phyloP scores from a whole-genome alignment of 192 early-diverging fungal genomes.

The Rhizophagus clarus region DNA sequence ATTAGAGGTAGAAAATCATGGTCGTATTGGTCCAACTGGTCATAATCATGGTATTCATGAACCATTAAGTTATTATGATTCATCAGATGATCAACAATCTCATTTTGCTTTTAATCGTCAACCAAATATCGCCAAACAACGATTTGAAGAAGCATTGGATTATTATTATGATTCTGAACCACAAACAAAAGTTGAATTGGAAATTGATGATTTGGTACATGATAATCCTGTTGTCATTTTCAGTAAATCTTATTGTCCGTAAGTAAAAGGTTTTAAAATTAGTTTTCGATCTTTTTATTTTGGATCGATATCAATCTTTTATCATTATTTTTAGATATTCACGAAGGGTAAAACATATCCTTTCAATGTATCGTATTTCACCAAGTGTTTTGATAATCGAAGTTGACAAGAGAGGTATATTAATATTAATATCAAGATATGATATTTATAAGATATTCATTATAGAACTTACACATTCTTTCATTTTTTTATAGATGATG shows the following conservation, averaged over 20 bases:
- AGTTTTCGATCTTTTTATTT: background rate
- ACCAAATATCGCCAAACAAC: background rate
- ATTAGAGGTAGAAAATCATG: slow-evolving; percentile 20
- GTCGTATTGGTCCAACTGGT: background rate
- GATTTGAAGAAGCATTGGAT: background rate
- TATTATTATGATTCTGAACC: background rate
- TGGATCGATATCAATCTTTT: too few species aligned
- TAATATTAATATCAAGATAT: too few species aligned
- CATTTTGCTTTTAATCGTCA: background rate
- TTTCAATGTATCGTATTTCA: background rate
- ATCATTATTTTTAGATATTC: slow-evolving; percentile 16
- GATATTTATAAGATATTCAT: too few species aligned
- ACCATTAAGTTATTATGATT: background rate
- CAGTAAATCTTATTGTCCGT: slow-evolving; percentile 26
- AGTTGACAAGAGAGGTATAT: slow-evolving; percentile 24
- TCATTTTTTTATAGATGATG: slow-evolving; percentile 22
- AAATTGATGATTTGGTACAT: slow-evolving; percentile 20
- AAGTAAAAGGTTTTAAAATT: background rate
- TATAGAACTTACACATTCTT: too few species aligned
- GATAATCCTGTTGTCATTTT: slow-evolving; percentile 20
- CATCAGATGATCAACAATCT: background rate
- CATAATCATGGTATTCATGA: slow-evolving; percentile 6
- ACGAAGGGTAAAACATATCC: slow-evolving; percentile 14
- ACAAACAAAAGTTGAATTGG: slow-evolving; percentile 10
- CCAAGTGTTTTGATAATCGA: slow-evolving; percentile 11